A percentile compares a stretch with the other conserved stretches of the same genome.
phyloP scores from a whole-genome alignment of 176 grass and related monocot species.

The Phragmites australis region DNA sequence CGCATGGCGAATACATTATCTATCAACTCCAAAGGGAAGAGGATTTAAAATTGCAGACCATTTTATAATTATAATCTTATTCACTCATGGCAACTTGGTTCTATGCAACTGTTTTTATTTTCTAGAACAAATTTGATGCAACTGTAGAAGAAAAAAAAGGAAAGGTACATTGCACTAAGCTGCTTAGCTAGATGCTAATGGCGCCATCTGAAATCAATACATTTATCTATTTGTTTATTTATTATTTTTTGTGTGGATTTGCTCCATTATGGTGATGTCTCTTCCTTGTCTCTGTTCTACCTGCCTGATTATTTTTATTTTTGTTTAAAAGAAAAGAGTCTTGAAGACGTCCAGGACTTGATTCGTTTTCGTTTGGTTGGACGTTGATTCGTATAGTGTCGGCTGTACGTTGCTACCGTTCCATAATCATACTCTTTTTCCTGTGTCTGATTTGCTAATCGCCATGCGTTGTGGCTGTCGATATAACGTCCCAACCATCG shows the following conservation, averaged over 20 bases:
- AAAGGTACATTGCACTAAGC: background rate
- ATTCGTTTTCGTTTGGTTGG: conserved; percentile 41
- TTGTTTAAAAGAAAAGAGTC: background rate
- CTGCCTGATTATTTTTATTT: background rate
- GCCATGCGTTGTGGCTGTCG: conserved; percentile 2
- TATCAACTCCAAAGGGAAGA: background rate
- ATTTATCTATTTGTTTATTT: background rate
- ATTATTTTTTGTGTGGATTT: background rate
- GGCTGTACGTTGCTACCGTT: background rate
- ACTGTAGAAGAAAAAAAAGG: background rate
- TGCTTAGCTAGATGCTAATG: conserved; percentile 14
- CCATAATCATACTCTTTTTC: background rate
- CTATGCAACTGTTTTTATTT: background rate
- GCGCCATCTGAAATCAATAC: conserved; percentile 16
- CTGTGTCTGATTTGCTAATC: background rate
- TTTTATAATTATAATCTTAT: background rate
- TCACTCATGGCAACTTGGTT: background rate
- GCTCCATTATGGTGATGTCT: background rate
- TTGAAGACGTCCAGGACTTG: background rate
- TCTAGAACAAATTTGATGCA: no score
- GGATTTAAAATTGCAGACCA: background rate
- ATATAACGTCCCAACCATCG: conserved; percentile 45
- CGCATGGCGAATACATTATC: conserved; percentile 44
- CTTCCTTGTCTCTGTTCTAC: conserved; percentile 6
- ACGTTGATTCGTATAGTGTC: conserved; percentile 38